Percentiles rank a stretch among this genome's conserved stretches.
phyloP scores from a whole-genome alignment of 1,284 basidiomycete genomes.

The Malassezia pachydermatis region DNA sequence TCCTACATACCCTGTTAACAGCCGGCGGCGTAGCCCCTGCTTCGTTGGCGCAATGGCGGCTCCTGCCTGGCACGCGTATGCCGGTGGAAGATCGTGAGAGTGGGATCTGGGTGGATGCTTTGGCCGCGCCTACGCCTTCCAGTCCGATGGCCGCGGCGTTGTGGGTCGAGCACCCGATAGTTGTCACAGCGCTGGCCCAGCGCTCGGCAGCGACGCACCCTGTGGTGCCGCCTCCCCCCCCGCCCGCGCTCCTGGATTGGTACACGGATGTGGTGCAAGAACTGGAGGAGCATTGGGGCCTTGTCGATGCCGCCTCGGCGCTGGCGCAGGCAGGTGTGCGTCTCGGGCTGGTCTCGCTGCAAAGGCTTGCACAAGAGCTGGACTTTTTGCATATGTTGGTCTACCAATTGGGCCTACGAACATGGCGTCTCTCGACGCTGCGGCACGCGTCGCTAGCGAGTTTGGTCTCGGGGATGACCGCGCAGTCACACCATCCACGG shows the following conservation, averaged over 20 bases:
- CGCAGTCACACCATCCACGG: slow-evolving; percentile 1
- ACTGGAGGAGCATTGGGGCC: slow-evolving; percentile 6
- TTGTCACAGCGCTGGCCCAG: not conserved
- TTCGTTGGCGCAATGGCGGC: slow-evolving; percentile 7
- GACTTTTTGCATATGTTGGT: slow-evolving; percentile 7
- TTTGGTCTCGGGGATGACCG: too few relatives aligned
- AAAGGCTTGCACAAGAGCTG: slow-evolving; percentile 8
- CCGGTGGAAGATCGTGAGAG: slow-evolving; percentile 18
- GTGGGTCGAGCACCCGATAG: slow-evolving; percentile 14
- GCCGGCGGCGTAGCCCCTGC: slow-evolving; percentile 10
- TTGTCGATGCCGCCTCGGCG: slow-evolving; percentile 8
- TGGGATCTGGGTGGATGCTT: slow-evolving; percentile 15
- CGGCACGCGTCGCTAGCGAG: too few relatives aligned
- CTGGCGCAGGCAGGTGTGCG: slow-evolving; percentile 13
- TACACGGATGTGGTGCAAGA: slow-evolving; percentile 9
- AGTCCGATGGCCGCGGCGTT: not conserved
- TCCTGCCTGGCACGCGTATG: slow-evolving; percentile 15
- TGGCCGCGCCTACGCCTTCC: slow-evolving; percentile 2
- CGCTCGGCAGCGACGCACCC: not conserved
- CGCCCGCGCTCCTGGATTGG: slow-evolving; percentile 12
- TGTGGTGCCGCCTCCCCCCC: slow-evolving; percentile 4
- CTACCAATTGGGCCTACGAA: not conserved
- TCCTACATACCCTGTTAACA: slow-evolving; percentile 13
- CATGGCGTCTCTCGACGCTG: slow-evolving; percentile 5
- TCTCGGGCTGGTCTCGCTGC: slow-evolving; percentile 12